phyloP scores from a whole-genome alignment of 2,329 filamentous ascomycete species.

The Trichoderma atrobrunneum region DNA sequence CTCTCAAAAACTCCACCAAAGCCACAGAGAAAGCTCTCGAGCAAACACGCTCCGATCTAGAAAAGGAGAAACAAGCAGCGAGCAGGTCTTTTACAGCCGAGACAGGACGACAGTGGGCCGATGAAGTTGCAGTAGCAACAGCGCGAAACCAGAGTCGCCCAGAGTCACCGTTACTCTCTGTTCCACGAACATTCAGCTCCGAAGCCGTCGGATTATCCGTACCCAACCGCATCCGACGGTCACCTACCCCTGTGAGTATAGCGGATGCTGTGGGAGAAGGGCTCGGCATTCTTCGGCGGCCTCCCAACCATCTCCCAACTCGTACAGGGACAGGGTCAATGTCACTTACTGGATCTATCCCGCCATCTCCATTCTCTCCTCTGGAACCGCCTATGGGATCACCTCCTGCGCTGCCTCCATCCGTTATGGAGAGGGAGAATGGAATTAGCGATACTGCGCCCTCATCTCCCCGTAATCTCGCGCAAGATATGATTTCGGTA shows the following conservation, averaged over 20 bases:
- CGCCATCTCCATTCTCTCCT: constrained; percentile 45
- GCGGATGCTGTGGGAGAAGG: constrained; percentile 39
- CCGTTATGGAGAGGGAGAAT: constrained; percentile 48
- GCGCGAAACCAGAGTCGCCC: constrained; percentile 50
- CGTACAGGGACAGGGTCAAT: constrained; percentile 43
- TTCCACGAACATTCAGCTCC: constrained; percentile 52
- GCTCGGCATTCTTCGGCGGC: constrained; percentile 43
- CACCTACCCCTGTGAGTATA: constrained; percentile 49
- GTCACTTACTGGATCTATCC: constrained; percentile 37
- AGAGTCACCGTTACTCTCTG: constrained; percentile 52
- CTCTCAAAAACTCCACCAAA: constrained; percentile 62
- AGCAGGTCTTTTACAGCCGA: constrained; percentile 37
- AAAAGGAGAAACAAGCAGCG: constrained; percentile 43
- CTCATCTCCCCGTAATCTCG: constrained; percentile 64
- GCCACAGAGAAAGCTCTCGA: constrained; percentile 63
- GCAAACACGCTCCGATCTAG: constrained; percentile 50
- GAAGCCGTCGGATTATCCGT: constrained; percentile 50
- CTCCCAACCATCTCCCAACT: constrained; percentile 47
- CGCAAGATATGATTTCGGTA: constrained; percentile 82
- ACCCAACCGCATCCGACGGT: constrained; percentile 34
- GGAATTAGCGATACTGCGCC: constrained; percentile 46
- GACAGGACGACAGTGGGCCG: constrained; percentile 50
- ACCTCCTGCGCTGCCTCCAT: constrained; percentile 37
- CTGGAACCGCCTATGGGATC: constrained; percentile 41
- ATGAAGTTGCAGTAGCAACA: constrained; percentile 45